Base-by-base conservation (phyloP, 306 rosid genomes). In the Cucurbita ficifolia region DNA sequence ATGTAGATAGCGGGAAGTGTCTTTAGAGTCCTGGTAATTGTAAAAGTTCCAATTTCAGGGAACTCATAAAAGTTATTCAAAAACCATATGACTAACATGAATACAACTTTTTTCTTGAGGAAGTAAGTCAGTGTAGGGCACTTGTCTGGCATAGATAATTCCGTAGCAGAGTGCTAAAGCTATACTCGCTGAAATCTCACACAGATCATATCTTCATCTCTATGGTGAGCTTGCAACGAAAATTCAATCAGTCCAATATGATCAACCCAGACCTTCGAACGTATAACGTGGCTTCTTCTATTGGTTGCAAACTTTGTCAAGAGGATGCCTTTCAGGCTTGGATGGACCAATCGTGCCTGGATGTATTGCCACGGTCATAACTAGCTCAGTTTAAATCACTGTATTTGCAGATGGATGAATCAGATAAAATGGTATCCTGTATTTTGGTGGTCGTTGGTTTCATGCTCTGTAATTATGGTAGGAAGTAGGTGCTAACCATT, bases 231-330 rank as follows among this genome's bases (percentile, higher is more conserved):
- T 90, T 51, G 65, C 46, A 3, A 22, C 72, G 62, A 83, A 83
- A 74, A 46, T 74, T 39, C 45, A 58, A 50, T 76, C 76, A 78
- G 85, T 76, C 58, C 9, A 36, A 5, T 53, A 62, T 17, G 76
- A 86, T 79, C 70, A 50, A 12, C 74, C 16, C 50, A 87, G 13
- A 75, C 70, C 67, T 74, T 73, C 86, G 82, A 83, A 82, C 81
- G 83, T 94, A 53, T 70, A 86, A 52, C 97, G 97, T 55, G 98
- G 92, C 62, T 90, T 88, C 73, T 50, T 81, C 72, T 89, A 82
- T 82, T 94, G 90, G 92, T 67, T 90, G 83, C 13, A 46, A 29
- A 29, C 3, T 29, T 29, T 29, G 33, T 29, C 50, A 46, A 12
- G 78, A 67, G n/a, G 89, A 87, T 74, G 18, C 63, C 9, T 88